Evolutionary conservation across 768 basidiomycete species (phyloP), one percentile per base, ranked within the genome.

Genomic region (Auriculariales sp.): DNA sequence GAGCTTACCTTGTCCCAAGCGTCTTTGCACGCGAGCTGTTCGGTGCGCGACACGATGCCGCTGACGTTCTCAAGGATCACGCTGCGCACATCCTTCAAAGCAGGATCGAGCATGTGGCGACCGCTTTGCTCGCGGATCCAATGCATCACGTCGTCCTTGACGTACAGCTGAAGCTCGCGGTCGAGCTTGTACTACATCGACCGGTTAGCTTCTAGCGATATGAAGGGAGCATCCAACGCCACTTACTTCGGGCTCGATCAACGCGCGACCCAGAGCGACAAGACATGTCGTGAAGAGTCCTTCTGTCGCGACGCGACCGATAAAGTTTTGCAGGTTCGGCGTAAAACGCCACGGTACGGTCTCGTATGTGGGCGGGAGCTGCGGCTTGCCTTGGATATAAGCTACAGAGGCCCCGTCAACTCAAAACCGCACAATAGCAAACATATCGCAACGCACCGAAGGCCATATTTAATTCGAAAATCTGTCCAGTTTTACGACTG

Each of bases 341-440:
- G 95, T 98, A 55, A 94, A 78, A 31, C 95, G 83, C 84, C 99
- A 99, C 0, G 95, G 95, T 3, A 97, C 91, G 2, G 81, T 72
- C 57, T 99, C 95, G 55, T 70, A 79, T 15, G 86, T 84, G 12
- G 76, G 74, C 59, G 90, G 85, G 35, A 85, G 64, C 2, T 78
- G 61, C 48, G 72, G 81, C 51, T 71, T 48, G 28, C 53, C 45
- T 12, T 64, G 64, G 51, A 65, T 57, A 51, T 61, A 56, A 50
- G 66, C 61, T 35, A 58, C 56, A 64, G 45, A 14, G 47, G 3
- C 31, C 5, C n/a, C 15, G 31, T 25, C 11, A 50, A 19, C 46
- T 44, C n/a, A 11, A 19, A 10, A 17, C 39, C 14, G 34, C 12
- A 33, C 49, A 14, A 48, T 46, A 36, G 24, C 44, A 27, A 46